Conservation (phyloP, 371 early-diverging fungal genomes). For the Mortierella sp. region DNA sequence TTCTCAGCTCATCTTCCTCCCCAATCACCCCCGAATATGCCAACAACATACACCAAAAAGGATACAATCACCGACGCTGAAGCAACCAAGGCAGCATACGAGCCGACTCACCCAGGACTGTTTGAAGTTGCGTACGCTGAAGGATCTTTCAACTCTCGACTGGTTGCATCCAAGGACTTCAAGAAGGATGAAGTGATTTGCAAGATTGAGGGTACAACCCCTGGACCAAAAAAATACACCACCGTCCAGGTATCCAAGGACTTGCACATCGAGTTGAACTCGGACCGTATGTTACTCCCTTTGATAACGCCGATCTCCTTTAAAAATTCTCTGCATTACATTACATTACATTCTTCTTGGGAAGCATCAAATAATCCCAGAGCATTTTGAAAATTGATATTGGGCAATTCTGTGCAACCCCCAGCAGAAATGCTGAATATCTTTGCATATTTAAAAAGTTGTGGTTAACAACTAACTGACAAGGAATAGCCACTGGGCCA, state of each 20-base stretch:
- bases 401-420: too few species aligned
- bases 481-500: too few species aligned
- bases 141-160: conserved; percentile 64
- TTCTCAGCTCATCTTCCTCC: too few species aligned
- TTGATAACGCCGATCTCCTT: neutral
- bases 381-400: too few species aligned
- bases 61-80: conserved; percentile 40
- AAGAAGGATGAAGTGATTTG: conserved; percentile 67
- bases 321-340: too few species aligned
- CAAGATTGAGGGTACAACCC: conserved; percentile 63
- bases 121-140: conserved; percentile 63
- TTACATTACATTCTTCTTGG: too few species aligned
- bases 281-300: conserved; percentile 60
- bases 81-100: conserved; percentile 37
- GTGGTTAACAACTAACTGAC: too few species aligned
- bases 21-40: conserved; percentile 10
- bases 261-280: conserved; percentile 79
- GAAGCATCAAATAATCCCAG: too few species aligned
- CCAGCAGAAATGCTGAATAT: too few species aligned
- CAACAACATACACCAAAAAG: conserved; percentile 23
- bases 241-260: conserved; percentile 74
- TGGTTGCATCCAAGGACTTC: conserved; percentile 64
- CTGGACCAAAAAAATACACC: conserved; percentile 71
- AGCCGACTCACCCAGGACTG: conserved; percentile 62
- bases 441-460: too few species aligned